A percentile compares a stretch with the other conserved stretches of the same genome.
Evolutionary conservation across 495 filamentous ascomycete genomes (phyloP).

Genomic region (Lindgomyces ingoldianus): DNA sequence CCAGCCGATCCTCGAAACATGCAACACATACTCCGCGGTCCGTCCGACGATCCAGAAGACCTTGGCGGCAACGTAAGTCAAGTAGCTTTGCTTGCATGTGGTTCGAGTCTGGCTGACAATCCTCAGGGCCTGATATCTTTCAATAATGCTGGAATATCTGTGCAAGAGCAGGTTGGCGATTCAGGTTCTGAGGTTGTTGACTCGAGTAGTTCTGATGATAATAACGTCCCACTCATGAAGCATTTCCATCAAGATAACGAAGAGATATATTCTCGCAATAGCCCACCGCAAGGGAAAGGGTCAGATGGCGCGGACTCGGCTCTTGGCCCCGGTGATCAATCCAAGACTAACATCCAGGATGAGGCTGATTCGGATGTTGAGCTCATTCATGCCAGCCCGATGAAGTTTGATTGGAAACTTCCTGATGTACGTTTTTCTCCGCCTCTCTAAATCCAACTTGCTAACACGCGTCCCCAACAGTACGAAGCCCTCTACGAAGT

Average conservation of each 20-base stretch:
- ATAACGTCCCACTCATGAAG: not conserved
- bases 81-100: not conserved
- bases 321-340: not conserved
- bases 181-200: too few relatives aligned
- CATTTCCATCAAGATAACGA: not conserved
- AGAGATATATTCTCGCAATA: not conserved
- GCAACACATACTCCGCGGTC: not conserved
- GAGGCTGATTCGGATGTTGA: not conserved
- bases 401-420: not conserved
- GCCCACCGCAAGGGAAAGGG: not conserved
- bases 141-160: not conserved
- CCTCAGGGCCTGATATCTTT: not conserved
- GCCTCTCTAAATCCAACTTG: not conserved
- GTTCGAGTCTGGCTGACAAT: not conserved
- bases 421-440: not conserved
- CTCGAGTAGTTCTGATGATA: too few relatives aligned
- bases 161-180: not conserved
- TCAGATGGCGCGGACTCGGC: not conserved
- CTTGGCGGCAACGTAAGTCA: not conserved
- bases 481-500: constrained; percentile 7
- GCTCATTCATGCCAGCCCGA: not conserved
- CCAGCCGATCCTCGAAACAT: not conserved
- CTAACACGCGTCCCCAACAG: not conserved
- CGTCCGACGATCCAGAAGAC: not conserved
- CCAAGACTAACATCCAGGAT: not conserved